Base-by-base conservation (phyloP, 164 flowering plant genomes). In the Nymphaea colorata region DNA sequence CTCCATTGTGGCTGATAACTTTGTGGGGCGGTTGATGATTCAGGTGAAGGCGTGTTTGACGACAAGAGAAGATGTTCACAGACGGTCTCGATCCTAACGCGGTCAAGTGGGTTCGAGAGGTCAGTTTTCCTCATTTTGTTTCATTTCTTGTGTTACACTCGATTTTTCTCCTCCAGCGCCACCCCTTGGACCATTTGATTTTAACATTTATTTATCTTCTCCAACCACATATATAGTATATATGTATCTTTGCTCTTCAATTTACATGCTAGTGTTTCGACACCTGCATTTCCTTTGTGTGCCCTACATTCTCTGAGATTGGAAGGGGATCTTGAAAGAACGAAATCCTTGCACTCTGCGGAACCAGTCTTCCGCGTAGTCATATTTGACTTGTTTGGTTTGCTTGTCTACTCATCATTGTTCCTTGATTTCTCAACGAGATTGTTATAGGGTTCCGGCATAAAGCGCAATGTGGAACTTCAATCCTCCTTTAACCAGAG, bases 21-120 rank as follows among this genome's bases (percentile, higher is more conserved):
- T 25, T 25, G 36, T 25, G 36, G 36, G 36, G 36, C 36, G 36
- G 36, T 25, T 25, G 36, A 25, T 25, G 36, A 25, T 25, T 25
- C 63, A 72, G 76, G 73, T 64, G 72, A 75, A 62, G 55, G 55
- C 12, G 12, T 7, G 55, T 62, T 4, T 25, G 12, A 44, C 41
- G 41, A 2, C 25, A 5, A 55, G 64, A 17, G 47, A 68, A 15
- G 17, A 83, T 83, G 86, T 83, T 83, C 51, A 83, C 82, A 6
- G 79, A 83, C 70, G 86, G 86, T 2, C 80, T 83, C n/a, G 82
- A 83, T 69, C 77, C 59, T 10, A 76, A 69, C 67, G 80, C 81
- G 36, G 73, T 83, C 44, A 76, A 74, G 61, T 83, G 86, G 86
- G 81, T 75, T 55, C 71, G 72, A 57, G 77, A 81, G 82, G 86